Conservation (phyloP, 225 moss, liverwort and hornwort genomes). For the Sphagnum contortum region DNA sequence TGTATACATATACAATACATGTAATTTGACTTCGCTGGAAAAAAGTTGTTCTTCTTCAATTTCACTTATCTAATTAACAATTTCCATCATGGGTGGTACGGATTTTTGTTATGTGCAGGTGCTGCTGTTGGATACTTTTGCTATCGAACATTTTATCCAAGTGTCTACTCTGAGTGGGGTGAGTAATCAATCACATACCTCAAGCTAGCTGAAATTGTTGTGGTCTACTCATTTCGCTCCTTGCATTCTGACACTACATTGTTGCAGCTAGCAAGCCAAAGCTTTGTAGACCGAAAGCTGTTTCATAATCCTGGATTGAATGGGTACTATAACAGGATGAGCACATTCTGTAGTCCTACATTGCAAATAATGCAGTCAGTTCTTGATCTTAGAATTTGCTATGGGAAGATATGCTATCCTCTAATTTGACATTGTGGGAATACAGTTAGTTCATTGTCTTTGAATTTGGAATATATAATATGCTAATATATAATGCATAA, state of each 20-base stretch:
- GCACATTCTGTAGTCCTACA: too few species aligned
- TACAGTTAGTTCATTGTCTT: too few species aligned
- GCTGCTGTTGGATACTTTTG: conserved; percentile 28
- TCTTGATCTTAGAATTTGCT: too few species aligned
- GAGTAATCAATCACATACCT: conserved; percentile 4
- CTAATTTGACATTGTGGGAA: too few species aligned
- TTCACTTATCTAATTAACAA: neutral
- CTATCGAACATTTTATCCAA: conserved; percentile 65
- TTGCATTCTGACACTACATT: neutral
- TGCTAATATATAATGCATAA: too few species aligned
- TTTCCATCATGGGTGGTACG: neutral
- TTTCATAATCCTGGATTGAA: too few species aligned
- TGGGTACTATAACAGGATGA: too few species aligned
- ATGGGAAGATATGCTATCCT: too few species aligned
- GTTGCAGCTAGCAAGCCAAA: too few species aligned
- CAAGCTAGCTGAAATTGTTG: neutral
- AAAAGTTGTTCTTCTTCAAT: neutral
- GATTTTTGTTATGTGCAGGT: conserved; percentile 24
- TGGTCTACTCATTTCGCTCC: neutral
- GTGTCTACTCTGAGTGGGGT: conserved; percentile 59
- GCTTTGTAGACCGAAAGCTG: too few species aligned
- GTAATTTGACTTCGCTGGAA: neutral
- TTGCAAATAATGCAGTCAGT: too few species aligned
- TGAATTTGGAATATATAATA: too few species aligned
- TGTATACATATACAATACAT: neutral